These are phyloP conservation scores for Metschnikowia peoriensis DNA, from an alignment of 805 yeast genomes.

Conservation along the genomic window DNA sequence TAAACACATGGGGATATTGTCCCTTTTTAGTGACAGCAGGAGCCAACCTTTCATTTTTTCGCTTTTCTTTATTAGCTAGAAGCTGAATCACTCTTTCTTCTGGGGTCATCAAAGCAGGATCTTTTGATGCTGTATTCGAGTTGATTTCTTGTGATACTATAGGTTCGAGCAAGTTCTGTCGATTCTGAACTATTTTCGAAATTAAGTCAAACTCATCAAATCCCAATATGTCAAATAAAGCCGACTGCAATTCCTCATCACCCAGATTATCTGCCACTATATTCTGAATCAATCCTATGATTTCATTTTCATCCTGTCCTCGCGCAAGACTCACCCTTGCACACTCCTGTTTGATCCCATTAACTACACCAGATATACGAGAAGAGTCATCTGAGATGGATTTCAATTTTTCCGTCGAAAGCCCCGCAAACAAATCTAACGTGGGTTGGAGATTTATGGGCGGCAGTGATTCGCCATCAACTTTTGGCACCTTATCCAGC, in stretches of 20 bases:
- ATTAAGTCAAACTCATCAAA: conserved; percentile 83
- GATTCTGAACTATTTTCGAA: conserved; percentile 54
- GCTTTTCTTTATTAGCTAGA: conserved; percentile 45
- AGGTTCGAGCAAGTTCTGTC: conserved; percentile 16
- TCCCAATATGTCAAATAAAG: conserved; percentile 78
- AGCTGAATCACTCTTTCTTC: conserved; percentile 56
- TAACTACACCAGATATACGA: conserved; percentile 4
- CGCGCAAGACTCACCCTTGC: conserved; percentile 31
- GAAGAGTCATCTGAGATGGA: background rate
- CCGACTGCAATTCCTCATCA: conserved; percentile 66
- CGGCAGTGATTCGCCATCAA: conserved; percentile 35
- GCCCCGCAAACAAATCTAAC: conserved; percentile 35
- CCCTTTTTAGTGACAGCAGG: conserved; percentile 40
- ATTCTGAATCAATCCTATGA: conserved; percentile 28
- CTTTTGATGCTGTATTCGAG: conserved; percentile 1
- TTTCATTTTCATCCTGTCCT: conserved; percentile 32
- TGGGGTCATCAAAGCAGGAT: conserved; percentile 42
- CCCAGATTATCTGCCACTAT: conserved; percentile 35
- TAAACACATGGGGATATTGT: conserved; percentile 85
- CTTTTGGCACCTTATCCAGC: conserved; percentile 30
- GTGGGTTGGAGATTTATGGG: conserved; percentile 29
- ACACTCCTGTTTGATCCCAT: conserved; percentile 30
- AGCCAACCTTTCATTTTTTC: conserved; percentile 48
- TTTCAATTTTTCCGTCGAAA: conserved; percentile 33
- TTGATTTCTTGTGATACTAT: conserved; percentile 15